Conservation (phyloP, 225 moss, liverwort and hornwort species). For the Marchantia paleacea region DNA sequence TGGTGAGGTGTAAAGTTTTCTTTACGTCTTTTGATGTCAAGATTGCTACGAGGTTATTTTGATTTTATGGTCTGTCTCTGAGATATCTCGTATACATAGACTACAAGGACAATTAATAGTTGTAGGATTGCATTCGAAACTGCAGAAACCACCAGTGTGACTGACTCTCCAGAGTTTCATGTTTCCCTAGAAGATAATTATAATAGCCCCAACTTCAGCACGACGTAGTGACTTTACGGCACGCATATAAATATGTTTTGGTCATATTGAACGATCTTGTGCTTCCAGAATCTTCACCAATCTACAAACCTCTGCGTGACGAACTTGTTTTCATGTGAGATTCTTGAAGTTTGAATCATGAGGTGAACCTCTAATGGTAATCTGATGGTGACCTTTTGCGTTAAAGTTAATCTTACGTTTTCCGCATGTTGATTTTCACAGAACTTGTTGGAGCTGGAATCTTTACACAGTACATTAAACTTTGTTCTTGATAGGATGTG, state of each 20-base stretch:
- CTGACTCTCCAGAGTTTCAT: too few relatives aligned
- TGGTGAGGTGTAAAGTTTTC: neutral
- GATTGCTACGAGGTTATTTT: neutral
- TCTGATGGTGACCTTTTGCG: too few relatives aligned
- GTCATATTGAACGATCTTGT: neutral
- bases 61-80: neutral
- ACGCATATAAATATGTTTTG: too few relatives aligned
- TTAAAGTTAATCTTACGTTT: neutral
- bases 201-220: too few relatives aligned
- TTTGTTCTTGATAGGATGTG: constrained; percentile 49
- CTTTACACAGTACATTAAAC: constrained; percentile 14
- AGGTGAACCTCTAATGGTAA: neutral
- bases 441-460: neutral
- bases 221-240: too few relatives aligned
- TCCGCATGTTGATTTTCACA: neutral
- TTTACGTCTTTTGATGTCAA: neutral
- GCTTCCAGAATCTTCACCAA: neutral
- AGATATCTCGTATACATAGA: neutral
- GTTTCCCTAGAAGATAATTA: too few relatives aligned
- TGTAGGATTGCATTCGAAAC: too few relatives aligned
- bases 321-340: neutral
- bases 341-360: neutral
- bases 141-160: too few relatives aligned
- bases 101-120: too few relatives aligned
- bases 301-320: neutral